Conservation (phyloP, 495 filamentous ascomycete species). For the Parmelia sp. region DNA sequence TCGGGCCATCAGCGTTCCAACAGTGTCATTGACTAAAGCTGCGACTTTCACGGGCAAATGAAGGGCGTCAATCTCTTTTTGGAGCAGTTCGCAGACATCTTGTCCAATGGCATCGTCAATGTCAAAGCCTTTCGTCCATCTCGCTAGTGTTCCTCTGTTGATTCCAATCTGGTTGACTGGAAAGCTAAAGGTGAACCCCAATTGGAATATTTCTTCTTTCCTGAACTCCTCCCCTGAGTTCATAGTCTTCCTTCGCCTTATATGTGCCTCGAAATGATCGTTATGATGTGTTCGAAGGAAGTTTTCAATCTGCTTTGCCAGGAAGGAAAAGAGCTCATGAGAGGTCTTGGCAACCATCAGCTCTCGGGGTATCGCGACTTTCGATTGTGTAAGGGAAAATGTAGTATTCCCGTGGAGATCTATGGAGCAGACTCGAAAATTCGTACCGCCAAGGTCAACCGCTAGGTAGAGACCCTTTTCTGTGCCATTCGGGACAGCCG, state of each 20-base stretch:
- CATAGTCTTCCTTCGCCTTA: constrained; percentile 51
- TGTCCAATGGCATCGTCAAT: constrained; percentile 88
- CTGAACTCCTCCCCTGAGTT: constrained; percentile 47
- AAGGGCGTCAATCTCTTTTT: constrained; percentile 83
- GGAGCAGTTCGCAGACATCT: constrained; percentile 86
- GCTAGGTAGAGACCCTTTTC: constrained; percentile 97
- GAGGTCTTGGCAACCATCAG: constrained; percentile 85
- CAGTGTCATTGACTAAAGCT: constrained; percentile 94
- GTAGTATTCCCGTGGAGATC: constrained; percentile 85
- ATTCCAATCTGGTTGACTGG: constrained; percentile 90
- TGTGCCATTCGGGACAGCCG: constrained; percentile 90
- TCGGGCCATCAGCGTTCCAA: constrained; percentile 94
- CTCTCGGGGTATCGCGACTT: constrained; percentile 81
- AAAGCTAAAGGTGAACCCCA: constrained; percentile 97
- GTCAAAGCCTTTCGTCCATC: constrained; percentile 98
- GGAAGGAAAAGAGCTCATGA: constrained; percentile 84
- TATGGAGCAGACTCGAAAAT: constrained; percentile 95
- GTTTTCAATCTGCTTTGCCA: constrained; percentile 81
- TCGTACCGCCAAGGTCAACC: constrained; percentile 93
- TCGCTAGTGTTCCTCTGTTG: constrained; percentile 84
- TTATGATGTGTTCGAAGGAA: constrained; percentile 85
- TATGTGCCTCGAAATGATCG: constrained; percentile 74
- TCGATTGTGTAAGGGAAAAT: constrained; percentile 84
- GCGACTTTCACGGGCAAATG: constrained; percentile 85
- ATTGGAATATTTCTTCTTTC: constrained; percentile 71